Percentiles rank a stretch among this genome's conserved stretches.
Conservation (phyloP, 1,139 yeast species). For the Debaryomyces robertsiae region DNA sequence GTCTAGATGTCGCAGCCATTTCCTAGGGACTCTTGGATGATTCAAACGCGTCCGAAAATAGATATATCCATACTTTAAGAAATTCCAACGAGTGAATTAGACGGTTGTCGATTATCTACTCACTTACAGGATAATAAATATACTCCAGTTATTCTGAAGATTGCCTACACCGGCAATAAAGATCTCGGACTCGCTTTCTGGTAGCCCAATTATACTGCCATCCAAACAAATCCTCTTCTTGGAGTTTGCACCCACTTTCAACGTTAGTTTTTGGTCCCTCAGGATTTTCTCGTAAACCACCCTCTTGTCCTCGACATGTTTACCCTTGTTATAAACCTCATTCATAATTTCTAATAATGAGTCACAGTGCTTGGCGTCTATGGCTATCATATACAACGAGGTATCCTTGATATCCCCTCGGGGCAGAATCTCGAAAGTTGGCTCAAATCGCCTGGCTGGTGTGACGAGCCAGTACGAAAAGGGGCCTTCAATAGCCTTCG, state of each 20-base stretch:
- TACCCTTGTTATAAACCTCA: constrained; percentile 59
- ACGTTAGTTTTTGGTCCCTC: constrained; percentile 24
- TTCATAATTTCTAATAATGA: constrained; percentile 59
- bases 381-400: constrained; percentile 56
- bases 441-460: constrained; percentile 65
- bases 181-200: constrained; percentile 26
- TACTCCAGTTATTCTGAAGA: constrained; percentile 26
- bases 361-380: constrained; percentile 36
- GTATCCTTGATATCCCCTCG: constrained; percentile 53
- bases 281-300: constrained; percentile 46
- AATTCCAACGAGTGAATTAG: too few species aligned
- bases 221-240: constrained; percentile 56
- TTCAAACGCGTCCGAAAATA: too few species aligned
- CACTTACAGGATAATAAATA: constrained; percentile 12
- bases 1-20: too few species aligned
- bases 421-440: constrained; percentile 74
- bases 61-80: too few species aligned
- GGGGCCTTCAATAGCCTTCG: constrained; percentile 32
- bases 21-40: too few species aligned
- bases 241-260: constrained; percentile 26
- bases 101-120: neutral
- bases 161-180: constrained; percentile 23
- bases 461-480: constrained; percentile 72
- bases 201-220: constrained; percentile 45
- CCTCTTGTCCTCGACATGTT: constrained; percentile 48